phyloP scores from a whole-genome alignment of 164 flowering plant genomes.

The Chloranthus sessilifolius region DNA sequence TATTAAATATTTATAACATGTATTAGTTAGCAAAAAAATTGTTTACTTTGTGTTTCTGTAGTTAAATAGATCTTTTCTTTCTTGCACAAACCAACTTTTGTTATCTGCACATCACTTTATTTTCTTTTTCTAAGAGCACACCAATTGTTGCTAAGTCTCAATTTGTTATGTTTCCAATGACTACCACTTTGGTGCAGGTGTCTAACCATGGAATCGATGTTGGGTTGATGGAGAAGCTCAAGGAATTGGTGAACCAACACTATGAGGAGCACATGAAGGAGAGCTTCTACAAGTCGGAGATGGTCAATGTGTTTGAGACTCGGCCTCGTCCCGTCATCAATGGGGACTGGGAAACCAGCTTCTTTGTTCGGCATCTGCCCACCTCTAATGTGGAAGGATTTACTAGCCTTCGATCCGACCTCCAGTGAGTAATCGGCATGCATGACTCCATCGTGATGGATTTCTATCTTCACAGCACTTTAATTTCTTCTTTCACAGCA shows the following conservation, averaged over 20 bases:
- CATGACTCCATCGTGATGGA: no score
- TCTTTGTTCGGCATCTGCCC: constrained; percentile 64
- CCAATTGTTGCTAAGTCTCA: neutral
- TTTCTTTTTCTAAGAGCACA: neutral
- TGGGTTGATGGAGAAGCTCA: constrained; percentile 56
- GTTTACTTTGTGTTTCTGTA: no score
- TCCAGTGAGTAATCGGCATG: constrained; percentile 57
- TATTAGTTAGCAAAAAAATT: no score
- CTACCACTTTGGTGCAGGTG: no score
- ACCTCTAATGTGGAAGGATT: constrained; percentile 40
- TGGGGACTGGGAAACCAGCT: constrained; percentile 33
- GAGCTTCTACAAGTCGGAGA: constrained; percentile 45
- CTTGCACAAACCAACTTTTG: no score
- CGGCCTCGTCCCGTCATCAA: no score
- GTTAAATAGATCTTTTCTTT: no score
- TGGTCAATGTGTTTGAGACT: constrained; percentile 32
- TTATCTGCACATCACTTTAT: neutral
- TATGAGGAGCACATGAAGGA: constrained; percentile 50
- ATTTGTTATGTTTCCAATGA: constrained; percentile 8
- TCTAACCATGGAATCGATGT: constrained; percentile 64
- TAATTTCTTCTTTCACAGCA: no score
- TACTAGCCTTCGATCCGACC: constrained; percentile 33
- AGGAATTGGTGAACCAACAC: constrained; percentile 46
- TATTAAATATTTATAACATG: no score
- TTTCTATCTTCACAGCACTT: no score